Evolutionary conservation across 495 filamentous ascomycete genomes (phyloP), one percentile per base, ranked within the genome.

Genomic region (Astrothelium macrocarpum): DNA sequence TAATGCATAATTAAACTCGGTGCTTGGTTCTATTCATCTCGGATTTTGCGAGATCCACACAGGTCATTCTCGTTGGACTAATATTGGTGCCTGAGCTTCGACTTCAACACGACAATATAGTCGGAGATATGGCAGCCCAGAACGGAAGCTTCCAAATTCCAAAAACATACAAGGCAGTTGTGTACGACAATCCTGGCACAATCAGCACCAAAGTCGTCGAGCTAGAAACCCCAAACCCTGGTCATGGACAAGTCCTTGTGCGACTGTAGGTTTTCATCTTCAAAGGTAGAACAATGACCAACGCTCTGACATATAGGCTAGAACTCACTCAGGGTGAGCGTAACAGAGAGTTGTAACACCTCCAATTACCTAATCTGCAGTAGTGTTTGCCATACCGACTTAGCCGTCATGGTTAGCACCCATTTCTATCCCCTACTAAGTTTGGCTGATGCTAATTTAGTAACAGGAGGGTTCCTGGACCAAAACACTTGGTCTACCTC

Each of bases 321-420:
- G 49, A 29, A 56, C 49, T 9, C 49, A 56, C 29, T 56, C 49
- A 10, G 49, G 49, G 49, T 56, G 20, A 29, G 25, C 20, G 14
- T 18, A 20, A n/a, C 2, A 29, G 12, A 29, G 7, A 29, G 0
- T 28, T 11, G 11, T 4, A 29, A 0, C 2, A 11, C 9, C 29
- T 5, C 2, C 20, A 9, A 2, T 56, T 28, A 25, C 11, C 25
- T 29, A 56, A 29, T 29, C 7, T 29, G 25, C 65, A 84, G 81
- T 1, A 87, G 87, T 59, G 84, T 90, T 39, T 89, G 87, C 71
- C 85, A 87, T 70, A 85, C 83, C 14, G 87, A 91, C 67, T 73
- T 79, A 65, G 78, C 80, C 28, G 73, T 87, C 67, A 88, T 88
- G 81, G 79, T 77, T 46, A 29, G 45, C 10, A 0, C 11, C 20